A percentile compares a stretch with the other conserved stretches of the same genome.
These are phyloP conservation scores for Fusarium penzigii DNA, from an alignment of 2,329 filamentous ascomycete species.

Conservation along the genomic window DNA sequence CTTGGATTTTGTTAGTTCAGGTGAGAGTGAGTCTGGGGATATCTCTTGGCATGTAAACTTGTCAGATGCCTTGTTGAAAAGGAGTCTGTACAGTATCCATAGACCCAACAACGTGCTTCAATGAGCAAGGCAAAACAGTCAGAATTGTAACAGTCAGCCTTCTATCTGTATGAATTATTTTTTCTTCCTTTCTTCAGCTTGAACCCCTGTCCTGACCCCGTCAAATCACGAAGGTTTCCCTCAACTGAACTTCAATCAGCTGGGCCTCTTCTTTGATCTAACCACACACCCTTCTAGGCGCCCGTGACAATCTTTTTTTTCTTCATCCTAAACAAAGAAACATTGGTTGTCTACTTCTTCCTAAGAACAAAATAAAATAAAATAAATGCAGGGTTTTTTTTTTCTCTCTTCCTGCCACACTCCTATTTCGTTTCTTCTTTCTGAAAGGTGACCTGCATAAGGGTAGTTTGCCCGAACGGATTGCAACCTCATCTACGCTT, in stretches of 20 bases:
- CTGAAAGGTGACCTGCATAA: conserved; percentile 22
- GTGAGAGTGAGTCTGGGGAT: conserved; percentile 27
- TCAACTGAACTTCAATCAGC: conserved; percentile 10
- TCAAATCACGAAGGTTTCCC: conserved; percentile 23
- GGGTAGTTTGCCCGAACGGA: neutral
- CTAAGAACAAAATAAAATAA: neutral
- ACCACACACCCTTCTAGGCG: no score
- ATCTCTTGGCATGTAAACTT: conserved; percentile 26
- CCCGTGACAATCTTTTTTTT: no score
- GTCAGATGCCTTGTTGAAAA: no score
- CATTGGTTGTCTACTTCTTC: neutral
- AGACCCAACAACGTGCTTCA: neutral
- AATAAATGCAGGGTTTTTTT: neutral
- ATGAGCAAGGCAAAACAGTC: conserved; percentile 4
- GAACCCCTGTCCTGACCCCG: conserved; percentile 6
- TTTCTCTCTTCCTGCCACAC: conserved; percentile 6
- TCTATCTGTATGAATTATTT: neutral
- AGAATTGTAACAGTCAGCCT: conserved; percentile 8
- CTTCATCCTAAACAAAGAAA: no score
- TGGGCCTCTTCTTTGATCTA: no score
- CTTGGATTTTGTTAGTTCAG: conserved; percentile 1
- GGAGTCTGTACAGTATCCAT: no score
- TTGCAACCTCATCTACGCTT: conserved; percentile 2
- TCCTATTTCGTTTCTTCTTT: neutral
- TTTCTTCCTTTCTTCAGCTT: conserved; percentile 11